These are phyloP conservation scores for Areca catechu DNA, from an alignment of 176 grass and related monocot species.

Conservation along the genomic window DNA sequence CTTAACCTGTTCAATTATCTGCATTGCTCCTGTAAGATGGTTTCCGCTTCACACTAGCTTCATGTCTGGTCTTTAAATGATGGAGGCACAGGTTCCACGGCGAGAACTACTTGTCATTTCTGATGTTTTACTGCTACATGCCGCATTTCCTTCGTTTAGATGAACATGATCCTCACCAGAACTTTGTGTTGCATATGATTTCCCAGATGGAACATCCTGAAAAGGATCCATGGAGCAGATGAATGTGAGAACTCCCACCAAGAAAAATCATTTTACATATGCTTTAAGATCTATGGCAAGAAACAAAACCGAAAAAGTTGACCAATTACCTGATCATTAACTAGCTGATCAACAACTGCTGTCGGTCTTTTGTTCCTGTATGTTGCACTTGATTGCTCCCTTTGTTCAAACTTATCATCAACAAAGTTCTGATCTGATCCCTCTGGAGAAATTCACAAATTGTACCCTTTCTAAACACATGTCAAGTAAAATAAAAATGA, in stretches of 20 bases:
- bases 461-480: too few relatives aligned
- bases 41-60: too few relatives aligned
- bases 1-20: too few relatives aligned
- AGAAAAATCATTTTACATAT: constrained; percentile 7
- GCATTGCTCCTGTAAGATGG: too few relatives aligned
- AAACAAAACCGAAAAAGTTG: neutral
- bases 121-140: too few relatives aligned
- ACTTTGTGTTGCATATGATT: neutral
- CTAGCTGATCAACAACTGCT: constrained; percentile 3
- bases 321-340: constrained; percentile 37
- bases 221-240: neutral
- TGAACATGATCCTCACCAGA: neutral
- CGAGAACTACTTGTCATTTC: too few relatives aligned
- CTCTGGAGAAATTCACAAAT: constrained; percentile 35
- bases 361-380: constrained; percentile 35
- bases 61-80: too few relatives aligned
- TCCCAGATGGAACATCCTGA: constrained; percentile 31
- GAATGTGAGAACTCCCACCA: neutral
- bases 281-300: neutral
- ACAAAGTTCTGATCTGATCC: constrained; percentile 87
- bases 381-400: constrained; percentile 29
- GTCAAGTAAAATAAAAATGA: too few relatives aligned
- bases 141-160: too few relatives aligned
- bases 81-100: too few relatives aligned
- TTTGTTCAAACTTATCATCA: constrained; percentile 41